These are phyloP conservation scores for Boeremia lycopersici DNA, from an alignment of 2,329 filamentous ascomycete species.

Conservation along the genomic window DNA sequence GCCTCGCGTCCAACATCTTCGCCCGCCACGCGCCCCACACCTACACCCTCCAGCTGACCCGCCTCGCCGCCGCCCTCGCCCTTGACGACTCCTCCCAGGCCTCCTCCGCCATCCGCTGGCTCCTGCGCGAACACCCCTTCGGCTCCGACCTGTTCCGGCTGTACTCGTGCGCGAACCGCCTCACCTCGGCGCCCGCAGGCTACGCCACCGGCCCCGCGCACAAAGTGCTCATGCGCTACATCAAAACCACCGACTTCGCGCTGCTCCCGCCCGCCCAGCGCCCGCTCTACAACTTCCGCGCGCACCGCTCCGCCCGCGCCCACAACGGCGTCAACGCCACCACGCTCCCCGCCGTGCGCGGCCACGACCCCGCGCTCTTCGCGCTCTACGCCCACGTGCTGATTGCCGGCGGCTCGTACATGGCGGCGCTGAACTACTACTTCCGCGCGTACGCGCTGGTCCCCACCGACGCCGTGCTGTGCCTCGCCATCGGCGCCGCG, in stretches of 20 bases:
- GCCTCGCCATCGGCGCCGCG: conserved; percentile 73
- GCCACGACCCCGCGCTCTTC: conserved; percentile 74
- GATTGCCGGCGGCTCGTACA: conserved; percentile 81
- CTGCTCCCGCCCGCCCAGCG: conserved; percentile 62
- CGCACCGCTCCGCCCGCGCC: conserved; percentile 47
- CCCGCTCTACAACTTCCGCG: conserved; percentile 48
- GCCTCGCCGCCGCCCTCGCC: conserved; percentile 82
- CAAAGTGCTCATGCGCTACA: conserved; percentile 89
- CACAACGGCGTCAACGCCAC: conserved; percentile 46
- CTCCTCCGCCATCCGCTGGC: conserved; percentile 76
- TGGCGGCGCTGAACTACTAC: conserved; percentile 86
- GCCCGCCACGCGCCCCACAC: conserved; percentile 70
- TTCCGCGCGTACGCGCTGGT: conserved; percentile 70
- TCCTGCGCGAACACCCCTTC: conserved; percentile 82
- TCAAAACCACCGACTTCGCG: conserved; percentile 82
- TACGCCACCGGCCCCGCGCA: conserved; percentile 83
- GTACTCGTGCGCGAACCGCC: conserved; percentile 76
- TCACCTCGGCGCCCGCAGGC: conserved; percentile 74
- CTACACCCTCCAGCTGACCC: conserved; percentile 77
- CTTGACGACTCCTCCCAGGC: conserved; percentile 78
- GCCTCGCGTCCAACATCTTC: conserved; percentile 82
- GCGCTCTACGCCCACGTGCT: conserved; percentile 91
- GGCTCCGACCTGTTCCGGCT: conserved; percentile 83
- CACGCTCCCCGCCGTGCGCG: conserved; percentile 49
- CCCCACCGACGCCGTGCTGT: conserved; percentile 76